Base-by-base conservation (phyloP, 495 filamentous ascomycete species). In the Cairneyella variabilis region DNA sequence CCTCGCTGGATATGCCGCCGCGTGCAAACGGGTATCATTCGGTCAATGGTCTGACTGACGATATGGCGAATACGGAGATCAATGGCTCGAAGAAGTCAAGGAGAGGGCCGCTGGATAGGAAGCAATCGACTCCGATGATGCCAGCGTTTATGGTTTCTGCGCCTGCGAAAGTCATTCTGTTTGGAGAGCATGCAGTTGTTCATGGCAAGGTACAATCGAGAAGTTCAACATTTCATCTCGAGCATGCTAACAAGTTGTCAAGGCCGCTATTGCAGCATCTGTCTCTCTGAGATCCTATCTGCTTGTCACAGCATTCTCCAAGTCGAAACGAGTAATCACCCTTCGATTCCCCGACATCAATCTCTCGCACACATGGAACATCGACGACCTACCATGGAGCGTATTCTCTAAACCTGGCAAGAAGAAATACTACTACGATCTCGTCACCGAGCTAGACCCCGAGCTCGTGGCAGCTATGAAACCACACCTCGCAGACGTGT, bases 71-170 rank as follows among this genome's bases (percentile, higher is more conserved):
- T 14, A 40, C 25, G 41, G 20, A 40, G 18, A 47, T 61, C 53
- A 63, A 64, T 53, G 53, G 58, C 48, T 23, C 47, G 23, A 39
- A 47, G 46, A 61, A 56, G 54, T 51, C 30, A 30, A 51, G 49
- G 37, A 47, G 41, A 48, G 21, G 56, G 46, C 42, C 48, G 63
- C 34, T 71, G 62, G 57, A 69, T 38, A 75, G 76, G 62, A 80
- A 78, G 40, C 66, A 76, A 39, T 80, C 77, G n/a, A 75, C 66
- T 23, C 77, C 78, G 9, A 79, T 82, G 78, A 74, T 91, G 72
- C 91, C 92, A 4, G 73, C 91, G 39, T 98, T 97, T 59, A 95
- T 97, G 88, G 91, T 96, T 50, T 97, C 93, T 6, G 91, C 93
- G 12, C 93, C 93, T 11, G 93, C 91, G 27, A 98, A 98, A 69